Base-by-base conservation (phyloP, 2,329 filamentous ascomycete genomes). In the Dendrostoma leiphaemia region DNA sequence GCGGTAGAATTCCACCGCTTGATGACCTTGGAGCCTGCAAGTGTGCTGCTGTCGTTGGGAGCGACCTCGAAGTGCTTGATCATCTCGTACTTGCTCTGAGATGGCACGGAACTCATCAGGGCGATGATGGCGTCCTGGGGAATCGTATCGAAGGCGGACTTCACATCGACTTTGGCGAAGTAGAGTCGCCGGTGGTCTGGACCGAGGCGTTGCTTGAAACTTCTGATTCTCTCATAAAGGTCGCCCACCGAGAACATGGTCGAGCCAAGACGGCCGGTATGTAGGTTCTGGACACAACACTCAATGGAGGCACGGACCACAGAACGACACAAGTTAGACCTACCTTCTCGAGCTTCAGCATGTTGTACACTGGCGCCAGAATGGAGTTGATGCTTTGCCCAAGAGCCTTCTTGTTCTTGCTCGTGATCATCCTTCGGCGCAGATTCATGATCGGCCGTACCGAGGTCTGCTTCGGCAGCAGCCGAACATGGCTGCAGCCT, bases 81-180 rank as follows among this genome's bases (percentile, higher is more conserved):
- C 45, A 95, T 79, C 7, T 80, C 78, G 65, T 99, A 99, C 21
- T 75, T 72, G 3, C 78, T 70, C 54, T 88, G 74, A 12, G 72
- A 74, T 59, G 69, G 82, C 60, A 81, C 83, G 49, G 65, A 85
- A 54, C 60, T 69, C 59, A 95, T 80, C 24, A 97, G 74, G 23
- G 76, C 67, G 31, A 97, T 65, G 17, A 97, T 75, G 1, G 84
- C 82, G 24, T 80, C 71, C 67, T 97, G 94, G 0, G 94, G 94
- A 41, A 99, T 97, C 0, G 89, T 96, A 69, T 99, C 94, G 67
- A 97, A 99, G 62, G 93, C 96, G 2, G 90, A 85, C 66, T 90
- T 83, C 19, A 99, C 92, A 65, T 99, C 94, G 12, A 96, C 77
- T 67, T 99, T 99, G 57, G 86, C 92, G 70, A 97, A 96, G 70